Conservation (phyloP, 2,329 filamentous ascomycete species). For the Calonectria pseudoturangicola region DNA sequence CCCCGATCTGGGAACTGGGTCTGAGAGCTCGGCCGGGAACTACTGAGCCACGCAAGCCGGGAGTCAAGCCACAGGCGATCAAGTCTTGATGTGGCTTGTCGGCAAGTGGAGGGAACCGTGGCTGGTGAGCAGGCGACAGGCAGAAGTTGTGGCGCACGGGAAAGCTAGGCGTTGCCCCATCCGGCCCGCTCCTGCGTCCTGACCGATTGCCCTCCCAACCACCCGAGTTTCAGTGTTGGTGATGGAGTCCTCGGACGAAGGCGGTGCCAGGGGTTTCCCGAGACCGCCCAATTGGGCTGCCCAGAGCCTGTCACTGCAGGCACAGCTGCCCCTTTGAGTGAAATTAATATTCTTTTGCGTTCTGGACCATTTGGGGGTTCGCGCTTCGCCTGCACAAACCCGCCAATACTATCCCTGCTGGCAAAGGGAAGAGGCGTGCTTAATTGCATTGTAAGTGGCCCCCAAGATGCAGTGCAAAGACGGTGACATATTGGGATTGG, state of each 20-base stretch:
- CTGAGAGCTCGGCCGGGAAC: conserved; percentile 35
- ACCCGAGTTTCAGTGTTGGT: conserved; percentile 46
- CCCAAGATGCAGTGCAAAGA: not conserved
- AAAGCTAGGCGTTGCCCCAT: not conserved
- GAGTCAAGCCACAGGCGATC: conserved; percentile 42
- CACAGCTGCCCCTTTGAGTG: conserved; percentile 38
- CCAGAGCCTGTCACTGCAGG: conserved; percentile 30
- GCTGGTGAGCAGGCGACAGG: not conserved
- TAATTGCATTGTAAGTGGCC: conserved; percentile 17
- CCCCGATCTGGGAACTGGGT: conserved; percentile 44
- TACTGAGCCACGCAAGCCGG: conserved; percentile 44
- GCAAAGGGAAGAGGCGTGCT: not conserved
- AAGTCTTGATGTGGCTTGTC: conserved; percentile 31
- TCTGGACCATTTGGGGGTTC: conserved; percentile 29
- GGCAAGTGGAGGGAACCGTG: not conserved
- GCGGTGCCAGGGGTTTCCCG: not conserved
- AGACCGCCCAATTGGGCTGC: conserved; percentile 44
- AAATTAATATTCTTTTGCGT: conserved; percentile 33
- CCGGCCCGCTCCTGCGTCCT: conserved; percentile 9
- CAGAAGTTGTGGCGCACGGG: conserved; percentile 22
- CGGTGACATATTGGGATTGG: not conserved
- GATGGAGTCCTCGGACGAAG: conserved; percentile 36
- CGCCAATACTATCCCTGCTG: conserved; percentile 17
- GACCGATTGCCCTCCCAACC: conserved; percentile 47
- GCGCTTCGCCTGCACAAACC: conserved; percentile 32